phyloP scores from a whole-genome alignment of 2,329 filamentous ascomycete genomes.

The Alternaria viburni region DNA sequence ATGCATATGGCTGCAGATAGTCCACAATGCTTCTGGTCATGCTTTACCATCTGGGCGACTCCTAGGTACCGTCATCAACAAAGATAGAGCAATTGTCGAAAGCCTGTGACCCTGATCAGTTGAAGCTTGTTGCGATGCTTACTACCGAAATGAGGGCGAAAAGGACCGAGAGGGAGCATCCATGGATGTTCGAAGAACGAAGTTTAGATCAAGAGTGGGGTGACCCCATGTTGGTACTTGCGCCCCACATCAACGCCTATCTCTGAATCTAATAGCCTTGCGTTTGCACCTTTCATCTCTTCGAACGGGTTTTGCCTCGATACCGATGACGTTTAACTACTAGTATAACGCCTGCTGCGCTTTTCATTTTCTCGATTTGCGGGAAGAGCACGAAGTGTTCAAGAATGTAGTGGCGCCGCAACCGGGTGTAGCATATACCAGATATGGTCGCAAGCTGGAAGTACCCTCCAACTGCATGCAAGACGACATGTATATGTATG shows the following conservation, averaged over 20 bases:
- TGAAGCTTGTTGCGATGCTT: neutral
- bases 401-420: too few species aligned
- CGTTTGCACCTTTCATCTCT: neutral
- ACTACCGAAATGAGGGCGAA: neutral
- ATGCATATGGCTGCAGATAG: neutral
- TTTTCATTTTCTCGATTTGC: too few species aligned
- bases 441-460: too few species aligned
- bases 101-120: neutral
- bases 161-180: neutral
- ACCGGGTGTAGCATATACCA: too few species aligned
- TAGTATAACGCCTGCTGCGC: neutral
- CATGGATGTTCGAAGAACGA: neutral
- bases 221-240: neutral
- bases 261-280: neutral
- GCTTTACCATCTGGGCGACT: neutral
- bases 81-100: too few species aligned
- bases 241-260: neutral
- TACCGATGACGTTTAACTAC: accelerated
- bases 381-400: neutral
- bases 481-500: too few species aligned
- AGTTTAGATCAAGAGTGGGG: neutral
- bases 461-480: too few species aligned
- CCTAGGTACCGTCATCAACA: too few species aligned
- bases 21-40: neutral
- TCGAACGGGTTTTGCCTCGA: neutral